Evolutionary conservation across 257 asterid species (phyloP).

Genomic region (Fraxinus anomala): DNA sequence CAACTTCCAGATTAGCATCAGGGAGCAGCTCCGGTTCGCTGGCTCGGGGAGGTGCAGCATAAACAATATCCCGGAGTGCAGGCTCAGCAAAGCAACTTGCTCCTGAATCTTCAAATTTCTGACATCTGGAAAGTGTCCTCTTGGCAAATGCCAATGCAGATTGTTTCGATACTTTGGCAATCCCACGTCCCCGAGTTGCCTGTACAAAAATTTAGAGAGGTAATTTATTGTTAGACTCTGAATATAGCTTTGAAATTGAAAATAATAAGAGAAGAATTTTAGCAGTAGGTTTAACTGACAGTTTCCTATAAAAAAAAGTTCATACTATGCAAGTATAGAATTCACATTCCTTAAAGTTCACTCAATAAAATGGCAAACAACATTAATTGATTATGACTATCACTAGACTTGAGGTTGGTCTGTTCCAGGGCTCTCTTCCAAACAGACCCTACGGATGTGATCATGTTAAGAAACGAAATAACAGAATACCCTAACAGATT

Average conservation of each 20-base stretch:
- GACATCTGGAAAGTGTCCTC: constrained; percentile 78
- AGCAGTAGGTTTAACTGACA: constrained; percentile 11
- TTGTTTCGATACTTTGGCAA: constrained; percentile 73
- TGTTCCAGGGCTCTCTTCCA: neutral
- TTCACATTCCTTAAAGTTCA: neutral
- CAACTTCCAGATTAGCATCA: constrained; percentile 35
- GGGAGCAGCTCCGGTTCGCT: constrained; percentile 53
- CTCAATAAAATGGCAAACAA: neutral
- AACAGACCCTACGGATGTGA: neutral
- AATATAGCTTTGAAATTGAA: constrained; percentile 16
- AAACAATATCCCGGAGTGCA: constrained; percentile 64
- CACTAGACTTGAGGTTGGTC: neutral
- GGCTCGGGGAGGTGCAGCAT: constrained; percentile 72
- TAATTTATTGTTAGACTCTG: constrained; percentile 14
- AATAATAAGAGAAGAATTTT: constrained; percentile 8
- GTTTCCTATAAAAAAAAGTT: neutral
- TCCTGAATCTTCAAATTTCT: constrained; percentile 70
- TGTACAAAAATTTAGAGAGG: constrained; percentile 43
- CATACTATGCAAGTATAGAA: neutral
- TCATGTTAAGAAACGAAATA: neutral
- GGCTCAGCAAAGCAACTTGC: constrained; percentile 81
- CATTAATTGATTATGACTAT: neutral
- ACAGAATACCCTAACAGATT: neutral
- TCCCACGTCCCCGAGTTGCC: constrained; percentile 89
- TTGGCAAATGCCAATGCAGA: constrained; percentile 72